Conservation (phyloP, 441 rosid genomes). For the Theobroma grandiflorum region DNA sequence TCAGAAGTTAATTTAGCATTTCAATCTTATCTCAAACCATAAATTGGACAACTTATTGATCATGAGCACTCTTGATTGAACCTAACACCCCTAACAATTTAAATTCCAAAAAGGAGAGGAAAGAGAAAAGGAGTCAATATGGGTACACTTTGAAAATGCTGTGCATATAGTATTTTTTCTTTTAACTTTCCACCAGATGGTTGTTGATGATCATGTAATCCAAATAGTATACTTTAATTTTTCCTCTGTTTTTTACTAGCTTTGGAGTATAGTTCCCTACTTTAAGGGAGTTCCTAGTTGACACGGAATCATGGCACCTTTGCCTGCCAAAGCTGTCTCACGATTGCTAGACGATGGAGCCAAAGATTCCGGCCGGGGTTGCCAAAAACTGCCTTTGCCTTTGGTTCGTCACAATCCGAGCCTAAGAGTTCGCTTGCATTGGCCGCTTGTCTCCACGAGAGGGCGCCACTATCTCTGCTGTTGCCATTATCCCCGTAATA, state of each 20-base stretch:
- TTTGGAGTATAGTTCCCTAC: neutral
- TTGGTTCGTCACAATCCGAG: conserved; percentile 16
- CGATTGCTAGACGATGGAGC: conserved; percentile 15
- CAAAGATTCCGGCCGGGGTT: neutral
- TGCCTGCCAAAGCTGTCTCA: conserved; percentile 35
- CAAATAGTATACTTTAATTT: neutral
- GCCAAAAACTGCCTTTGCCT: neutral
- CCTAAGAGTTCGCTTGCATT: conserved; percentile 1
- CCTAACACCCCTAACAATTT: neutral
- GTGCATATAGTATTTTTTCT: neutral
- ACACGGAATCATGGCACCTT: conserved; percentile 37
- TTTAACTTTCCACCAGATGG: neutral
- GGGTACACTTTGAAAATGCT: neutral
- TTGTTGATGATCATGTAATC: neutral
- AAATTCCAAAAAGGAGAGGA: neutral
- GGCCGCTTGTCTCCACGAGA: conserved; percentile 34
- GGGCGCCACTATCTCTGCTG: conserved; percentile 39
- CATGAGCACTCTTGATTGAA: neutral
- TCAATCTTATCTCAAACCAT: no score
- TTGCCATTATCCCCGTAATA: conserved; percentile 31
- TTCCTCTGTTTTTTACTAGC: neutral
- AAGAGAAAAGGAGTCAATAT: neutral
- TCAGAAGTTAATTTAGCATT: no score
- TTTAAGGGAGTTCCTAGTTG: conserved; percentile 31
- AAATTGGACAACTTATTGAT: neutral